These are phyloP conservation scores for Colletotrichum australisinense DNA, from an alignment of 2,329 filamentous ascomycete species.

Conservation along the genomic window DNA sequence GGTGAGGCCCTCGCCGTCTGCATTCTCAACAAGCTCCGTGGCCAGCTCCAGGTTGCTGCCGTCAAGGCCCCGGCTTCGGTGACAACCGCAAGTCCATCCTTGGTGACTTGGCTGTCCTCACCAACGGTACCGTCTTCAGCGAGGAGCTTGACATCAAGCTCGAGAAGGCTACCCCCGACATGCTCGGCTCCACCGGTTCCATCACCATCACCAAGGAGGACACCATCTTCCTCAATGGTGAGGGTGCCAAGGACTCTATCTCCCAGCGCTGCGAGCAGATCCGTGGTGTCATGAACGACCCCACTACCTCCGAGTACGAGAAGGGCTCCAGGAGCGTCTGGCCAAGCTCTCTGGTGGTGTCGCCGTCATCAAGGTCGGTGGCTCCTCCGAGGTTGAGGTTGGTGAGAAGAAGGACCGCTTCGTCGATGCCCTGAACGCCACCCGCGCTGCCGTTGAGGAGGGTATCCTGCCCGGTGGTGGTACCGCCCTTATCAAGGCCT, in stretches of 20 bases:
- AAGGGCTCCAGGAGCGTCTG: constrained; percentile 99
- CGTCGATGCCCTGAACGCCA: constrained; percentile 97
- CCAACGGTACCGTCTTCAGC: constrained; percentile 96
- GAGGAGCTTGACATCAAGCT: constrained; percentile 99
- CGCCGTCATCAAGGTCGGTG: constrained; percentile 99
- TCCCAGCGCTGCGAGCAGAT: constrained; percentile 98
- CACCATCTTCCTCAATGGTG: constrained; percentile 97
- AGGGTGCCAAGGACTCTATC: constrained; percentile 94
- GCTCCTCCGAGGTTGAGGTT: constrained; percentile 97
- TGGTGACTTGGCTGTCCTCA: constrained; percentile 93
- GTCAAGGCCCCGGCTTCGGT: constrained; percentile 99
- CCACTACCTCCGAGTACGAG: constrained; percentile 97
- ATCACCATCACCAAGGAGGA: constrained; percentile 99
- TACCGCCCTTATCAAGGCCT: constrained; percentile 97
- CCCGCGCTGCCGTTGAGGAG: constrained; percentile 97
- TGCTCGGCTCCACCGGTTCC: constrained; percentile 96
- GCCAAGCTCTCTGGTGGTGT: constrained; percentile 99
- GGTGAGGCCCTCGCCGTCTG: constrained; percentile 98
- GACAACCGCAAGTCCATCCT: constrained; percentile 99
- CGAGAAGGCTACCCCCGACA: constrained; percentile 94
- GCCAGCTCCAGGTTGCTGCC: constrained; percentile 97
- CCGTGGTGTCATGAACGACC: constrained; percentile 94
- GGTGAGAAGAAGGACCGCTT: constrained; percentile 99
- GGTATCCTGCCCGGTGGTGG: constrained; percentile 99
- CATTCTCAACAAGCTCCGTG: constrained; percentile 99